Evolutionary conservation across 495 filamentous ascomycete genomes (phyloP), one percentile per base, ranked within the genome.

Genomic region (Neurospora hispaniola): DNA sequence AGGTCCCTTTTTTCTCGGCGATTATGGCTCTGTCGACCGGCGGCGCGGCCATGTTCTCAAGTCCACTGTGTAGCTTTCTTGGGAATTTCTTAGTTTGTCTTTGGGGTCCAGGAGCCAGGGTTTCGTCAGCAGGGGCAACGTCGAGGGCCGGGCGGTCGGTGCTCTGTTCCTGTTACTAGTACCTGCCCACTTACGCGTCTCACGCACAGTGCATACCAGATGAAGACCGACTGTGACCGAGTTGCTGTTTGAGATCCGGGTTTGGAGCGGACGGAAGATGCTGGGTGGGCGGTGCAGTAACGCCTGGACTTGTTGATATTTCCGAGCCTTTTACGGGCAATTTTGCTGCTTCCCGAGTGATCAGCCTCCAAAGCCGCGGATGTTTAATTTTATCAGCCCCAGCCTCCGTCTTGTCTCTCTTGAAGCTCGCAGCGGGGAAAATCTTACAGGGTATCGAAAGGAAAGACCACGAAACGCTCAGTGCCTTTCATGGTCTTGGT

Each of bases 111-210:
- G 27, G 27, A 66, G 27, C 27, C 27, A 76, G 62, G 74, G 75
- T 72, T 73, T 71, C 74, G 74, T 75, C 76, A 77, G 72, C 72
- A 72, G 69, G 73, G 73, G 48, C 42, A 14, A 20, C 40, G 62
- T 69, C 69, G 39, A 16, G 35, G 35, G 35, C 35, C 35, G 14
- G 27, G 54, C 54, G 23, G 16, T 23, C 46, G 46, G 48, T 59
- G 48, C 27, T 66, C 54, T 66, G 35, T 66, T 27, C 27, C 54
- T 35, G 35, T 35, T 66, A 31, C 27, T 3, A 31, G 27, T 66
- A 23, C 27, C 23, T 62, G 27, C 54, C 27, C 54, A 66, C 54
- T 66, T 66, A 18, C 54, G 14, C 35, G 27, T 66, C 7, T 66
- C 54, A 66, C 16, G 27, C 54, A 66, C 54, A 66, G 54, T 66